Evolutionary conservation across 768 basidiomycete genomes (phyloP).

Genomic region (Tephrocybe sp.): DNA sequence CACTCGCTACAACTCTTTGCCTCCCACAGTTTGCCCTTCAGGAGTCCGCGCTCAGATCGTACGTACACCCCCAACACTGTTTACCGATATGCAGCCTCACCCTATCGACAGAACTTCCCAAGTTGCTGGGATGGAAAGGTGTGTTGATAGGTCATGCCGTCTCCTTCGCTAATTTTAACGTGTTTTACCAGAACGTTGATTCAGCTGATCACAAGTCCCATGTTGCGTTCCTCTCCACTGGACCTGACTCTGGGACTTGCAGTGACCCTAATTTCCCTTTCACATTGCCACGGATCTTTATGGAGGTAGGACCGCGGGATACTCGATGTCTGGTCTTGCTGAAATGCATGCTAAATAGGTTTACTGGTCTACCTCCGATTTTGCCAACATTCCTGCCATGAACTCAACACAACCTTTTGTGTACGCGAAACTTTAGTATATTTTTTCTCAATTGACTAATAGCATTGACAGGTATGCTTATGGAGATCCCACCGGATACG

Average conservation of each 20-base stretch:
- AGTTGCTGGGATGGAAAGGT: constrained; percentile 61
- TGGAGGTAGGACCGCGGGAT: constrained; percentile 42
- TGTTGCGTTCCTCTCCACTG: constrained; percentile 45
- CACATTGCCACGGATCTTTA: constrained; percentile 48
- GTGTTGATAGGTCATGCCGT: not conserved
- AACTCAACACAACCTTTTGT: constrained; percentile 53
- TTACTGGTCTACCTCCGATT: constrained; percentile 42
- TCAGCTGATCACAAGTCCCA: constrained; percentile 54
- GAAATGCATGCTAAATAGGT: constrained; percentile 27
- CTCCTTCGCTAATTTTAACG: not conserved
- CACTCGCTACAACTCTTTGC: constrained; percentile 37
- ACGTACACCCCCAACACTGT: constrained; percentile 16
- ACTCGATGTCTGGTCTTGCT: too few relatives aligned
- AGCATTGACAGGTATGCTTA: constrained; percentile 37
- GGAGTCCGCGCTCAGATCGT: constrained; percentile 54
- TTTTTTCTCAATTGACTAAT: not conserved
- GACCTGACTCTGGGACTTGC: constrained; percentile 51
- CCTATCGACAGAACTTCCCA: constrained; percentile 42
- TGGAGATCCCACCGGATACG: constrained; percentile 66
- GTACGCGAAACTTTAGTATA: constrained; percentile 26
- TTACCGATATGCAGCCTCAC: not conserved
- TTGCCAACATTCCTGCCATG: constrained; percentile 41
- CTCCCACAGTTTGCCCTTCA: constrained; percentile 39
- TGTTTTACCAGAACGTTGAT: constrained; percentile 38
- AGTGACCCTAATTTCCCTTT: constrained; percentile 45